Evolutionary conservation across 192 early-diverging fungal genomes (phyloP), one percentile per base, ranked within the genome.

Genomic region (Linnemannia zychae): DNA sequence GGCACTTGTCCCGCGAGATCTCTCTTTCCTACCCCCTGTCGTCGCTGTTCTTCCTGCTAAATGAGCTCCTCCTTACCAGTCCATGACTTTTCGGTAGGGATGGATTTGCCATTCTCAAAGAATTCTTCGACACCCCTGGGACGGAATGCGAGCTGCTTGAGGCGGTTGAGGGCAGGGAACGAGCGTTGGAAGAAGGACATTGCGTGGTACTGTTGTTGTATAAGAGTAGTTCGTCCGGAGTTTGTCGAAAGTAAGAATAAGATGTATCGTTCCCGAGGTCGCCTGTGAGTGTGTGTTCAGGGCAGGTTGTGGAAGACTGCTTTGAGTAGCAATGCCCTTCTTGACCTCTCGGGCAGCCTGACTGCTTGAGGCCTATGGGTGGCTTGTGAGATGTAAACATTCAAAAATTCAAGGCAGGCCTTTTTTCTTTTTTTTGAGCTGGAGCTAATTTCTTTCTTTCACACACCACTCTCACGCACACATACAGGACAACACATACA

Each of bases 51-150:
- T 1, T 11, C 17, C 16, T 44, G 31, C 16, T 18, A 47, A 37
- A 38, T 52, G 67, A 34, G 24, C 5, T 11, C 46, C 36, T 63
- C 50, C 52, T 37, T 86, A 88, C 88, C 93, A 33, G 92, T 92
- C 76, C 80, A 88, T 31, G 84, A 87, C 74, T 78, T 78, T 66
- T 83, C 75, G 7, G 71, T 84, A 15, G 93, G 93, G 69, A 93
- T 75, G 24, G 91, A 77, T 81, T 87, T 81, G 20, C 87, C 87
- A 33, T 84, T 87, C 75, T 93, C 91, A 40, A 92, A 93, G 71
- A 93, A 93, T 87, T 93, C 93, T 40, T 92, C 92, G 44, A 93
- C 88, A 20, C 93, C 91, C 4, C 93, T 90, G 20, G 78, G 79
- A 50, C 88, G 79, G 83, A 90, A 88, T 38, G 89, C 81, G 65